Conservation (phyloP, 805 yeast species). For the Barnettozyma salicaria region DNA sequence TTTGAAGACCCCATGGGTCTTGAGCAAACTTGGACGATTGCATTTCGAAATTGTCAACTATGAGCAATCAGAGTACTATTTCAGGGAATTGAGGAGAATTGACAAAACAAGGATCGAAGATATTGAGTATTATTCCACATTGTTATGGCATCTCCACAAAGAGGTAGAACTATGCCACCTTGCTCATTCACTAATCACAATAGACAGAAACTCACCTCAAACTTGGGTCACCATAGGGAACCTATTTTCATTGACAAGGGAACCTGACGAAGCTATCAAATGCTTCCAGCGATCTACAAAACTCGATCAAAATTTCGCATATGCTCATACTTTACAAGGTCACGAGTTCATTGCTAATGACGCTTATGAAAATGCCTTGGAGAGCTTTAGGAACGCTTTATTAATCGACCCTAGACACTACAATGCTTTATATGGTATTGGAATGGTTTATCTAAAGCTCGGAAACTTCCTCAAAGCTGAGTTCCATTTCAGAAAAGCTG, state of each 20-base stretch:
- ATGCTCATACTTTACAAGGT: slow-evolving; percentile 89
- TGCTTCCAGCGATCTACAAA: slow-evolving; percentile 78
- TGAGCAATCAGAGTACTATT: slow-evolving; percentile 63
- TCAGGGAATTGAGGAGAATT: slow-evolving; percentile 51
- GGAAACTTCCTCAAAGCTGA: slow-evolving; percentile 84
- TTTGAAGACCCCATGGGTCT: slow-evolving; percentile 76
- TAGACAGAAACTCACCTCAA: slow-evolving; percentile 61
- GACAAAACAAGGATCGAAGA: slow-evolving; percentile 80
- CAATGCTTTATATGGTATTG: slow-evolving; percentile 93
- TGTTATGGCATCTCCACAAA: slow-evolving; percentile 87
- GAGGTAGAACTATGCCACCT: slow-evolving; percentile 73
- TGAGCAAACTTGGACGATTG: slow-evolving; percentile 69
- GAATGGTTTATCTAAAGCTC: slow-evolving; percentile 83
- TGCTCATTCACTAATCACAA: slow-evolving; percentile 71
- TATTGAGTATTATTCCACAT: slow-evolving; percentile 87
- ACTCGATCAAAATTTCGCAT: slow-evolving; percentile 64
- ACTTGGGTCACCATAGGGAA: slow-evolving; percentile 94
- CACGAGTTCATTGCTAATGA: slow-evolving; percentile 87
- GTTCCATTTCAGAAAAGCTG: slow-evolving; percentile 80
- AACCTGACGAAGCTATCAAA: slow-evolving; percentile 83
- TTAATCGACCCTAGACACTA: slow-evolving; percentile 76
- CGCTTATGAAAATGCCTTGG: slow-evolving; percentile 83
- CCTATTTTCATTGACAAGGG: slow-evolving; percentile 73
- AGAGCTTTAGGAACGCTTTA: slow-evolving; percentile 74
- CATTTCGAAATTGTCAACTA: slow-evolving; percentile 87